Base-by-base conservation (phyloP, 2,329 filamentous ascomycete species). In the Helicocarpus griseus region DNA sequence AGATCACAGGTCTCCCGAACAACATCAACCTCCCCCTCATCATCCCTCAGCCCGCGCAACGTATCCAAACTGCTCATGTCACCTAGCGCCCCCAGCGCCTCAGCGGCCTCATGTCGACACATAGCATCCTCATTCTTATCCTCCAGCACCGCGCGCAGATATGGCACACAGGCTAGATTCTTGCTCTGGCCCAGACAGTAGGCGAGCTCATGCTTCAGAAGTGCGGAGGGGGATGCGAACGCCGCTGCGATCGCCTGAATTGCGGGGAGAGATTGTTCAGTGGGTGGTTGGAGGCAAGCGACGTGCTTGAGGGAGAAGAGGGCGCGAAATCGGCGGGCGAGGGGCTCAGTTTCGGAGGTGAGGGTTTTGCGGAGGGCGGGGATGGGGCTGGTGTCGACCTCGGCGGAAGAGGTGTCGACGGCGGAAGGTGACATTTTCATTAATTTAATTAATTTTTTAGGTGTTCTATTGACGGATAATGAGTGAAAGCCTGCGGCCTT, bases 271-370 rank as follows among this genome's bases (percentile, higher is more conserved):
- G 77, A 79, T 57, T 81, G 72, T 39, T 74, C 68, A 26, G 75
- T 80, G 1, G 79, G 70, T 8, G 79, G 78, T 35, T 77, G 69
- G 57, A 83, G 80, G 53, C 80, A 83, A 45, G 93, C 91, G 54
- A 97, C 76, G 68, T 97, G 87, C 75, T 98, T 98, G 54, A 98
- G 83, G 17, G 91, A 96, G 76, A 98, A 98, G 61, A 98, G 86
- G 40, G 93, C 91, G 62, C 93, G 89, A 73, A 97, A 98, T 57
- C 93, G 89, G 57, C 88, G 78, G 36, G 90, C 86, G 50, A 98
- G 86, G 43, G 90, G 83, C 56, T 87, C 85, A 13, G 79, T 73
- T 73, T 97, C 93, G 46, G 86, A 85, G 61, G 79, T 84, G 54
- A 98, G 82, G 54, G 85, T 86, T 63, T 85, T 79, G 64, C 89